Conservation (phyloP, 2,329 filamentous ascomycete genomes). For the Aquanectria penicillioides region DNA sequence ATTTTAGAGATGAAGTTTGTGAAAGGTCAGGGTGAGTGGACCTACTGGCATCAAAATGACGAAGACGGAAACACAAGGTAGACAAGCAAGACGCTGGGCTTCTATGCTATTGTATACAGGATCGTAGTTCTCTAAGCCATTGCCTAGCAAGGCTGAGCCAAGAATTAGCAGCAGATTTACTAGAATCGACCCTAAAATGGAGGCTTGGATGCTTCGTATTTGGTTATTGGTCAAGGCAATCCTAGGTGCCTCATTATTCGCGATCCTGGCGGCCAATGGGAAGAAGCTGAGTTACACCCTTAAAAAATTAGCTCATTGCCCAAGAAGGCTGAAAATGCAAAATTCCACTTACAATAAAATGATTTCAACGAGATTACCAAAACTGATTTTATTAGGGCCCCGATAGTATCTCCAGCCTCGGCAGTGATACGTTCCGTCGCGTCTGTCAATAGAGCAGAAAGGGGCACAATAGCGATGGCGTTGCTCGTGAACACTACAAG, state of each 20-base stretch:
- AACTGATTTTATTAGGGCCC: constrained; percentile 70
- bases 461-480: constrained; percentile 67
- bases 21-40: neutral
- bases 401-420: constrained; percentile 66
- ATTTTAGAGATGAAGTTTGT: neutral
- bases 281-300: constrained; percentile 47
- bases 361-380: constrained; percentile 72
- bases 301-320: constrained; percentile 36
- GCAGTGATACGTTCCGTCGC: constrained; percentile 69
- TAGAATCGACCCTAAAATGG: constrained; percentile 78
- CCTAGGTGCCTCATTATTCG: constrained; percentile 48
- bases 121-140: constrained; percentile 74
- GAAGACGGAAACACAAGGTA: constrained; percentile 51
- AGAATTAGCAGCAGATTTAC: constrained; percentile 79
- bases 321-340: neutral
- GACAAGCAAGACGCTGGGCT: constrained; percentile 48
- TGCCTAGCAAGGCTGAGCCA: constrained; percentile 78
- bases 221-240: constrained; percentile 65
- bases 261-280: neutral
- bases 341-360: constrained; percentile 62
- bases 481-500: constrained; percentile 66
- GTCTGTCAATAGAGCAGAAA: constrained; percentile 66
- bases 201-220: constrained; percentile 81
- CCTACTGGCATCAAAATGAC: constrained; percentile 51
- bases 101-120: constrained; percentile 55